A percentile compares a stretch with the other conserved stretches of the same genome.
These are phyloP conservation scores for Fusarium paranaense DNA, from an alignment of 2,329 filamentous ascomycete genomes.

Conservation along the genomic window DNA sequence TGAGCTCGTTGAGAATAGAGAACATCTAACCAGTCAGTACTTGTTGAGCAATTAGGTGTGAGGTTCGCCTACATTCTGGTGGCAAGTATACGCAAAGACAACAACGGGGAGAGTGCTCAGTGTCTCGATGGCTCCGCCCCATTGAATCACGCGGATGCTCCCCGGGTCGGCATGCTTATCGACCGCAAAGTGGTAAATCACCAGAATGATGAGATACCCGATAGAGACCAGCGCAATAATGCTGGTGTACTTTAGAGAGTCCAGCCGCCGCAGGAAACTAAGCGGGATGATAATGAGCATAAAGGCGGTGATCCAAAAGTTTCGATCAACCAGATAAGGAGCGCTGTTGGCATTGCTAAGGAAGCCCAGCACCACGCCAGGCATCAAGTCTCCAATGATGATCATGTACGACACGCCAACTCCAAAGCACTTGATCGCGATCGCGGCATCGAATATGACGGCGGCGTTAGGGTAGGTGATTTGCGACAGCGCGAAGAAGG, in stretches of 20 bases:
- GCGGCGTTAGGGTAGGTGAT: constrained; percentile 97
- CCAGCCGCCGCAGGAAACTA: constrained; percentile 89
- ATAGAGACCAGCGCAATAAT: constrained; percentile 92
- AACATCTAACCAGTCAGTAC: constrained; percentile 78
- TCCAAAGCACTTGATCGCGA: constrained; percentile 97
- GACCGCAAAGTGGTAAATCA: constrained; percentile 90
- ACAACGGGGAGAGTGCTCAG: constrained; percentile 93
- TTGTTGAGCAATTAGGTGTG: not conserved
- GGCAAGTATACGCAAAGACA: constrained; percentile 99
- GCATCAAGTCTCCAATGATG: constrained; percentile 98
- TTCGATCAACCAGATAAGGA: constrained; percentile 85
- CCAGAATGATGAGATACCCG: constrained; percentile 90
- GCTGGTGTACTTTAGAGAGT: constrained; percentile 98
- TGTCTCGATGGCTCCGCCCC: constrained; percentile 81
- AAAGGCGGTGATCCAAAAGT: constrained; percentile 98
- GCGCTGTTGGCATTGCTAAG: constrained; percentile 69
- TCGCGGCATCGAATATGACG: constrained; percentile 94
- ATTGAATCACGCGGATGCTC: constrained; percentile 79
- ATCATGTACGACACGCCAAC: constrained; percentile 98
- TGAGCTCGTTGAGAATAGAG: constrained; percentile 95
- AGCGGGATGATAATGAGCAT: constrained; percentile 97
- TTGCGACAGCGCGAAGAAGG: constrained; percentile 97
- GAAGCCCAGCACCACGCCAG: constrained; percentile 89
- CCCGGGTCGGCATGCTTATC: constrained; percentile 82
- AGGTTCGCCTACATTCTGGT: constrained; percentile 81